Percentiles rank a stretch among this genome's conserved stretches.
phyloP scores from a whole-genome alignment of 345 rosid species.

The Camelina neglecta region DNA sequence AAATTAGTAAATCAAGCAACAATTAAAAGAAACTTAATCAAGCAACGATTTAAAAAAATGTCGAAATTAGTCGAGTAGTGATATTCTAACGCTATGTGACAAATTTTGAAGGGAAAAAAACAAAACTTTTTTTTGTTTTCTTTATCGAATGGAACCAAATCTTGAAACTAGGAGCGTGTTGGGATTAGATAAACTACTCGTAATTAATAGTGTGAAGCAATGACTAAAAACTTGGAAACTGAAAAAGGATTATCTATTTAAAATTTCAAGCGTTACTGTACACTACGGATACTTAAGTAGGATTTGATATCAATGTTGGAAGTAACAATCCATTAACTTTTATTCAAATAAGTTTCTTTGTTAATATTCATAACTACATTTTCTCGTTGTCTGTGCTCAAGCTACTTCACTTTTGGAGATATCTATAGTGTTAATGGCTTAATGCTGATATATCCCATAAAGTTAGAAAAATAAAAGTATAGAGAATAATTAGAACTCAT shows the following conservation, averaged over 20 bases:
- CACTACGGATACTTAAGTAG: slow-evolving; percentile 20
- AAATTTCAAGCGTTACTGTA: slow-evolving; percentile 1
- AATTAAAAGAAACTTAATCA: not conserved
- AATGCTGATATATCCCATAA: too few species aligned
- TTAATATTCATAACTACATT: slow-evolving; percentile 21
- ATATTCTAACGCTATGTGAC: slow-evolving; percentile 33
- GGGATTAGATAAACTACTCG: slow-evolving; percentile 40
- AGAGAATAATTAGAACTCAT: not conserved
- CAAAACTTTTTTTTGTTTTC: not conserved
- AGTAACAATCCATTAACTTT: slow-evolving; percentile 32
- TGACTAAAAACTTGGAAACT: slow-evolving; percentile 45
- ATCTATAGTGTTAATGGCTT: too few species aligned
- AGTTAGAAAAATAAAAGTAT: not conserved
- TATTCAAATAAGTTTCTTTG: not conserved
- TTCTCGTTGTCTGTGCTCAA: slow-evolving; percentile 23
- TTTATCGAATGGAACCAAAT: slow-evolving; percentile 40
- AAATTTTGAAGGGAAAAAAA: not conserved
- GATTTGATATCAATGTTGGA: slow-evolving; percentile 48
- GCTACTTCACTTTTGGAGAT: slow-evolving; percentile 22
- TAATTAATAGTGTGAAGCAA: slow-evolving; percentile 36
- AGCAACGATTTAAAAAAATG: not conserved
- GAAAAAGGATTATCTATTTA: slow-evolving; percentile 28
- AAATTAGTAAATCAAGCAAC: not conserved
- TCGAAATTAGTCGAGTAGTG: not conserved
- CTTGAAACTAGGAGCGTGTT: slow-evolving; percentile 43